Evolutionary conservation across 768 basidiomycete genomes (phyloP).

Genomic region (Rhodotorula sphaerocarpa): DNA sequence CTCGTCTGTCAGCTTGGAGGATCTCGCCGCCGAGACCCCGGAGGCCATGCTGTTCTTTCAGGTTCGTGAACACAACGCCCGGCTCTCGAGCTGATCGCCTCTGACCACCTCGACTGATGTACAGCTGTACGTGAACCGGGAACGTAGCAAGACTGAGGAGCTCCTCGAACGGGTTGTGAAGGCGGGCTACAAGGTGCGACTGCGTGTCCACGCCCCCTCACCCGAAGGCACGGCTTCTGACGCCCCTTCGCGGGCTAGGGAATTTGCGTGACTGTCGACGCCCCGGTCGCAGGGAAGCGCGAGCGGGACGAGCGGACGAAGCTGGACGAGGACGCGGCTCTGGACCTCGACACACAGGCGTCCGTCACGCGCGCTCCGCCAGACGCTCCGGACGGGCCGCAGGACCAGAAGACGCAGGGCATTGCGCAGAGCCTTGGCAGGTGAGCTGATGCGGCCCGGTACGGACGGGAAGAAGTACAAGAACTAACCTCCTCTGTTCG

Average conservation of each 20-base stretch:
- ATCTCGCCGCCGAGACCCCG: conserved; percentile 37
- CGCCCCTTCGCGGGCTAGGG: conserved; percentile 43
- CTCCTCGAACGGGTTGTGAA: conserved; percentile 58
- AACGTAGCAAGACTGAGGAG: conserved; percentile 58
- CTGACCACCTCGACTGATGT: neutral
- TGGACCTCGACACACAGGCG: conserved; percentile 23
- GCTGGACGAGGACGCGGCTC: conserved; percentile 27
- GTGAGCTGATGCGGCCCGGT: conserved; percentile 4
- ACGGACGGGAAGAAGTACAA: neutral
- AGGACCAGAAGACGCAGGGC: conserved; percentile 8
- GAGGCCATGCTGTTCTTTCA: conserved; percentile 45
- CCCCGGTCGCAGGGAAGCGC: conserved; percentile 70
- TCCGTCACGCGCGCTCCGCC: conserved; percentile 7
- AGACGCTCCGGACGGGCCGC: conserved; percentile 15
- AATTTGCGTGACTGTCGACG: conserved; percentile 86
- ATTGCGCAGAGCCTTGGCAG: conserved; percentile 23
- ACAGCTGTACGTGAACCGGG: conserved; percentile 67
- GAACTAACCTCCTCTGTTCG: neutral
- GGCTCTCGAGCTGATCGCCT: no score
- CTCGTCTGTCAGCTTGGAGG: conserved; percentile 43
- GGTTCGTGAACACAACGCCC: conserved; percentile 35
- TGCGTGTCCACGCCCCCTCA: neutral
- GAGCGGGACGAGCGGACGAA: conserved; percentile 46
- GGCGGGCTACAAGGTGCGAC: conserved; percentile 57
- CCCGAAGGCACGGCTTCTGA: no score